Evolutionary conservation across 805 yeast species (phyloP), one percentile per base, ranked within the genome.

Genomic region (Candida schatavii): DNA sequence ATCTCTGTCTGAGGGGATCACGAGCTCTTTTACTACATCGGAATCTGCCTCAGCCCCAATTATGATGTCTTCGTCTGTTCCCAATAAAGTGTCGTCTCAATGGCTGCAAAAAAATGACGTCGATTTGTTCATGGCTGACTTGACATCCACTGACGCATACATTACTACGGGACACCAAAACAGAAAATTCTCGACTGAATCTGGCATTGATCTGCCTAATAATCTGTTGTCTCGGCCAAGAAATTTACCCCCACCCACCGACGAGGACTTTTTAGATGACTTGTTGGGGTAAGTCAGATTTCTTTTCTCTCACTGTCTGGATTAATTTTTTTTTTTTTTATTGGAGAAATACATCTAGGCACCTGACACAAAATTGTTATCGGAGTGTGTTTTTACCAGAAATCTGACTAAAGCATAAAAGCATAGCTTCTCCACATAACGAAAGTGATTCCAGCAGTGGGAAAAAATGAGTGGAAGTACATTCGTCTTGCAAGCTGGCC

Each of bases 221-320:
- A 29, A 11, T 23, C 35, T 19, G 19, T 35, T 23, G 2, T 21
- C 37, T 29, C 5, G 22, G 18, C 36, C 14, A 14, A 30, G 27
- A 28, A 32, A 25, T 15, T 15, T 35, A 11, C 49, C 43, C 14
- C 35, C 38, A 14, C 29, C 43, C 13, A 26, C 27, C 2, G 49
- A 50, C 20, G 47, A 48, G 28, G 51, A 44, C 30, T 50, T 48
- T 33, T 40, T 50, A 17, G 54, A 50, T 39, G 44, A 41, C 26
- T 38, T 50, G 21, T 39, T 50, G 23, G 47, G 32, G 31, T 22
- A 40, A 29, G 11, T 7, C 7, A 13, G 17, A 30, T 10, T 13
- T 10, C 17, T 30, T 14, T 26, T n/a, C n/a, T n/a, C n/a, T n/a
- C n/a, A n/a, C n/a, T n/a, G n/a, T n/a, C n/a, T n/a, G n/a, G n/a